Evolutionary conservation across 2,329 filamentous ascomycete species (phyloP), one percentile per base, ranked within the genome.

Genomic region (Chalaropsis thielavioides): DNA sequence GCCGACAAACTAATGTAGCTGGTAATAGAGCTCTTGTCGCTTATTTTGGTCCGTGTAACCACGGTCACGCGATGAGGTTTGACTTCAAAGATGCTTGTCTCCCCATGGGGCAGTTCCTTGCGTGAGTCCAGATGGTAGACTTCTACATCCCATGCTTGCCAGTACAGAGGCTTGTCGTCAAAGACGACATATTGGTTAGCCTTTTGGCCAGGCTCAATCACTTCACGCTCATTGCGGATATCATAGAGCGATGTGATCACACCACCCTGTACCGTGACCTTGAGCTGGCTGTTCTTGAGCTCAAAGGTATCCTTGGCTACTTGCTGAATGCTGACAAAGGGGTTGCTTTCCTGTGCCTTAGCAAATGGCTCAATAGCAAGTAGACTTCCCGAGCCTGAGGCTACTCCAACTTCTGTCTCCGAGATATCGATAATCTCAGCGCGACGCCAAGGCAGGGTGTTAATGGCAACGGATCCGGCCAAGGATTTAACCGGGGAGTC

Each of bases 91-190:
- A 97, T 86, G 68, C 79, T 81, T 13, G 89, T 90, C 69, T 84
- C 80, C 68, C 83, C 81, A 19, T 85, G 82, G 5, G 81, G 73
- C 15, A 99, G 80, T 73, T 92, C 88, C 72, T 88, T 83, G 65
- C 91, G 85, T 1, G 91, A 94, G 64, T 95, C 85, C 31, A 97
- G 82, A 71, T 99, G 94, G 77, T 87, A 99, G 35, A 97, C 92
- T 75, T 99, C 94, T 5, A 97, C 92, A 74, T 99, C 92, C 92
- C 92, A 96, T 2, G 91, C 92, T 76, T 96, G 90, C 92, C 91
- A 97, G 78, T 95, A 96, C 27, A 96, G 81, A 24, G 92, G 92
- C 76, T 97, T 96, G 76, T 99, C 94, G 72, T 99, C 94, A 71
- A 95, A 97, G 27, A 97, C 85, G 69, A 97, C 92, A 62, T 94